Conservation (phyloP, 116 monocot genomes). For the Posidonia oceanica region DNA sequence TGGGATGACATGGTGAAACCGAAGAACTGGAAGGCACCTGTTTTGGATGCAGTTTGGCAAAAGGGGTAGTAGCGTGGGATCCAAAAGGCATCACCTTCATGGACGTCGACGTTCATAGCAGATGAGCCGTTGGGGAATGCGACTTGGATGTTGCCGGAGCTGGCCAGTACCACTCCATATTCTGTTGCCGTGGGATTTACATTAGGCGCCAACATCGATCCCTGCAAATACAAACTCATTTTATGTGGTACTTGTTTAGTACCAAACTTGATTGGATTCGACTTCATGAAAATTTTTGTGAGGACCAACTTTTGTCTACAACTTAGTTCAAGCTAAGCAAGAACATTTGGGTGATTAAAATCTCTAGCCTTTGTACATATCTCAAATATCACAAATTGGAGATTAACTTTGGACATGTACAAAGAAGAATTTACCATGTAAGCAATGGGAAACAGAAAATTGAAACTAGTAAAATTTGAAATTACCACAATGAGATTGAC, state of each 20-base stretch:
- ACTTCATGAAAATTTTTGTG: not conserved
- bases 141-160: conserved; percentile 52
- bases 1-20: conserved; percentile 65
- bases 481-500: conserved; percentile 65
- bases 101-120: conserved; percentile 57
- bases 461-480: too few species aligned
- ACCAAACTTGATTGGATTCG: too few species aligned
- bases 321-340: too few species aligned
- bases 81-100: conserved; percentile 70
- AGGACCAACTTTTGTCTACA: too few species aligned
- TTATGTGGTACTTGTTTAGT: not conserved
- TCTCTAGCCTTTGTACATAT: too few species aligned
- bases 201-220: conserved; percentile 90
- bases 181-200: conserved; percentile 74
- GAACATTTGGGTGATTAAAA: too few species aligned
- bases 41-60: conserved; percentile 51
- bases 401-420: too few species aligned
- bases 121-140: conserved; percentile 65
- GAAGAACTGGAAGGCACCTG: conserved; percentile 55
- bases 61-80: conserved; percentile 72
- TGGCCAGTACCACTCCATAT: conserved; percentile 55
- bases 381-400: too few species aligned
- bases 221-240: conserved; percentile 18
- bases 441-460: too few species aligned
- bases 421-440: too few species aligned